Percentiles rank a stretch among this genome's conserved stretches.
Conservation (phyloP, 306 rosid genomes). For the Cicer pinnatifidum region DNA sequence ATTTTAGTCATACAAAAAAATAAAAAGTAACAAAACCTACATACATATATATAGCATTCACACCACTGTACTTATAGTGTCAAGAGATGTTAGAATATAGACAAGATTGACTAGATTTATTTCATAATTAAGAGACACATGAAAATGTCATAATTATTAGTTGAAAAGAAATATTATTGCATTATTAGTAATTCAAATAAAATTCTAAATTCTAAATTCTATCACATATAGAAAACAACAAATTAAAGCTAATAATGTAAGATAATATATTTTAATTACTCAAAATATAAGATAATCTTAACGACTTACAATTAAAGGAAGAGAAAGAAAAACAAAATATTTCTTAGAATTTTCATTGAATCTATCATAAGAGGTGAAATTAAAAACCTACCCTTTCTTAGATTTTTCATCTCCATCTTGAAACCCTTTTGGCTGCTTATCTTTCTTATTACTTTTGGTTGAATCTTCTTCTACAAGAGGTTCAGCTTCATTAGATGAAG, state of each 20-base stretch:
- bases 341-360: too few relatives aligned
- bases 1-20: neutral
- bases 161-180: slow-evolving; percentile 43
- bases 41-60: neutral
- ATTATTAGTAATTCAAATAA: slow-evolving; percentile 32
- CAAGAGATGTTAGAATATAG: neutral
- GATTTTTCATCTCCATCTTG: slow-evolving; percentile 55
- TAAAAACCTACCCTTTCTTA: slow-evolving; percentile 71
- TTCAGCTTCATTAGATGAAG: slow-evolving; percentile 75
- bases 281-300: too few relatives aligned
- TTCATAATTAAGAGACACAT: neutral
- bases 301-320: neutral
- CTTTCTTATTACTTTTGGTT: slow-evolving; percentile 57
- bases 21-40: slow-evolving; percentile 37
- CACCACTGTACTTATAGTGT: slow-evolving; percentile 11
- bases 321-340: slow-evolving; percentile 1
- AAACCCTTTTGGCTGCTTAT: slow-evolving; percentile 57
- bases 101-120: slow-evolving; percentile 39
- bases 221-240: slow-evolving; percentile 13
- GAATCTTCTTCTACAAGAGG: slow-evolving; percentile 59
- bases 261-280: slow-evolving; percentile 9
- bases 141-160: slow-evolving; percentile 30
- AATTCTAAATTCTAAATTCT: slow-evolving; percentile 42
- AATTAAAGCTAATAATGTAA: neutral
- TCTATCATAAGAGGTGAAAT: neutral